Evolutionary conservation across 1,139 yeast species (phyloP).

Genomic region (Casaregolazyma lundiana): DNA sequence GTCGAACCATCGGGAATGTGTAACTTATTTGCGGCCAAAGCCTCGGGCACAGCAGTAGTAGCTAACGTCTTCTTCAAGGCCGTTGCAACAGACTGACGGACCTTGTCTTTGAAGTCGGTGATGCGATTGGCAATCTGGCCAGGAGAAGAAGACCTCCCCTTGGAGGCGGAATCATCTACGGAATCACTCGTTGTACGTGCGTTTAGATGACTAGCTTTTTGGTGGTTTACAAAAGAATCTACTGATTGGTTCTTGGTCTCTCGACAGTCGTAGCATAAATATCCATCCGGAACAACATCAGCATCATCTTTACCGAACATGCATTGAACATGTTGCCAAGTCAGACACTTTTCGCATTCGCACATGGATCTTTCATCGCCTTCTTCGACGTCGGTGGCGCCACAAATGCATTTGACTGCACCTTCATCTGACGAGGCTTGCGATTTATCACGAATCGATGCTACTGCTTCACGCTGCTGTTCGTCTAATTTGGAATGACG

Average conservation of each 20-base stretch:
- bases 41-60: conserved; percentile 42
- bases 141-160: conserved; percentile 1
- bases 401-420: conserved; percentile 63
- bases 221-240: conserved; percentile 5
- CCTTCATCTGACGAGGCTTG: conserved; percentile 31
- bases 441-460: conserved; percentile 9
- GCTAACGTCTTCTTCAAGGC: conserved; percentile 37
- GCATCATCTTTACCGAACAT: conserved; percentile 50
- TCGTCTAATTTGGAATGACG: conserved; percentile 35
- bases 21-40: conserved; percentile 28
- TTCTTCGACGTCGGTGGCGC: conserved; percentile 54
- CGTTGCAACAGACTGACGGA: conserved; percentile 40
- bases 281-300: conserved; percentile 42
- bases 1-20: conserved; percentile 38
- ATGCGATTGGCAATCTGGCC: conserved; percentile 1
- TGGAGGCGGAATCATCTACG: conserved; percentile 7
- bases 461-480: conserved; percentile 22
- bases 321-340: conserved; percentile 85
- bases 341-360: conserved; percentile 70
- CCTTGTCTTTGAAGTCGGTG: conserved; percentile 29
- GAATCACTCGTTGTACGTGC: conserved; percentile 13
- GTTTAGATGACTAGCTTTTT: conserved; percentile 8
- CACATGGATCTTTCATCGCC: conserved; percentile 66
- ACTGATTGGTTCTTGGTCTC: conserved; percentile 14
- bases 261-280: conserved; percentile 47